phyloP scores from a whole-genome alignment of 2,329 filamentous ascomycete genomes.

The Epichloe bromicola region DNA sequence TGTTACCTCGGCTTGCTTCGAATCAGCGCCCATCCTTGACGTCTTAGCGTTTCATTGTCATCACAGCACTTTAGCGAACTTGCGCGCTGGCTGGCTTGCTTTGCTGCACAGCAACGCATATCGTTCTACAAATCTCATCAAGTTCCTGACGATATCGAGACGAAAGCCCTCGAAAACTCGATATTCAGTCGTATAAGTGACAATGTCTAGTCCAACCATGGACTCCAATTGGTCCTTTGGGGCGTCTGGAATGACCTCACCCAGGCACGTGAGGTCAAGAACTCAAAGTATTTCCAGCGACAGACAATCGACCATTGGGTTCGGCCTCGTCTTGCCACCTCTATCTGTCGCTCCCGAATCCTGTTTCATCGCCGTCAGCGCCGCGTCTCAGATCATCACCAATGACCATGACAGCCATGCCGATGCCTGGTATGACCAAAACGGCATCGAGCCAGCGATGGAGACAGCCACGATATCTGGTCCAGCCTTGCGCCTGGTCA shows the following conservation, averaged over 20 bases:
- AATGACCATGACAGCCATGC: constrained; percentile 71
- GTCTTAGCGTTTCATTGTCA: neutral
- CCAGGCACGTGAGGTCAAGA: constrained; percentile 30
- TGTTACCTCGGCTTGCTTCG: neutral
- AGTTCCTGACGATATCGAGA: neutral
- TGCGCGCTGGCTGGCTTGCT: too few species aligned
- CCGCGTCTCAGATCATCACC: constrained; percentile 83
- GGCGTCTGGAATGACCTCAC: constrained; percentile 20
- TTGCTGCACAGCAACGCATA: neutral
- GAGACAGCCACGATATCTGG: constrained; percentile 62
- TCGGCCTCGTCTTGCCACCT: constrained; percentile 53
- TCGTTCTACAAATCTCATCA: neutral
- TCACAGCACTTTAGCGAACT: too few species aligned
- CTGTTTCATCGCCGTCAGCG: constrained; percentile 75
- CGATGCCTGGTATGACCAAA: constrained; percentile 55
- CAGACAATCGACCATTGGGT: constrained; percentile 46
- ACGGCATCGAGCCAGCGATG: constrained; percentile 49
- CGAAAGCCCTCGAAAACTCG: neutral
- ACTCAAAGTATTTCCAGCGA: constrained; percentile 60
- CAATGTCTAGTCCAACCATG: constrained; percentile 7
- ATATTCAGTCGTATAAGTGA: neutral
- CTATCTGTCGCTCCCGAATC: constrained; percentile 59
- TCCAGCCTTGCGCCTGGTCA: constrained; percentile 64
- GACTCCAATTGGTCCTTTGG: neutral
- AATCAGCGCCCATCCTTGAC: neutral